Evolutionary conservation across 2,329 filamentous ascomycete species (phyloP).

Genomic region (Emericellopsis cladophorae): DNA sequence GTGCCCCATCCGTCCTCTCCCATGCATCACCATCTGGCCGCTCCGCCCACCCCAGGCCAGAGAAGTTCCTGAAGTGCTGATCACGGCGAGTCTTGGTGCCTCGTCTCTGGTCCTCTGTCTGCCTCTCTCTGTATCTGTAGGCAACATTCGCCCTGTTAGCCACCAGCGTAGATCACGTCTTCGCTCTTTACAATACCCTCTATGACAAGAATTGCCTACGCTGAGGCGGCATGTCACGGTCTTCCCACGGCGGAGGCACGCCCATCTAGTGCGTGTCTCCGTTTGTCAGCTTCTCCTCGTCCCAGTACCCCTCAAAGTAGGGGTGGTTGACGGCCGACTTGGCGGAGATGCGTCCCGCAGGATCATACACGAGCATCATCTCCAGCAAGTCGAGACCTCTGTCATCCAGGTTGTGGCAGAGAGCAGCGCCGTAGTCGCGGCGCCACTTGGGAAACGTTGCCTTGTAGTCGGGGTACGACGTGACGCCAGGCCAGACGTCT

Average conservation of each 20-base stretch:
- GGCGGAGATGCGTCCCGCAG: slow-evolving; percentile 74
- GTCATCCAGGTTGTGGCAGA: slow-evolving; percentile 65
- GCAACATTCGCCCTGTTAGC: background rate
- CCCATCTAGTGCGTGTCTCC: background rate
- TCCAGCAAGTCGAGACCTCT: slow-evolving; percentile 55
- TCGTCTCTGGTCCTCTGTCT: background rate
- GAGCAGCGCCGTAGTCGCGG: slow-evolving; percentile 49
- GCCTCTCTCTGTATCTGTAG: background rate
- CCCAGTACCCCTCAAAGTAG: slow-evolving; percentile 50
- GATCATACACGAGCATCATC: slow-evolving; percentile 73
- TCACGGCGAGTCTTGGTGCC: too few species aligned
- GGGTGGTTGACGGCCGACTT: slow-evolving; percentile 78
- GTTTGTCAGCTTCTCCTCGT: slow-evolving; percentile 1
- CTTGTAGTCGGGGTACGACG: slow-evolving; percentile 92
- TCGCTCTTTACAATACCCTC: background rate
- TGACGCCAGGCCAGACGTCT: slow-evolving; percentile 76
- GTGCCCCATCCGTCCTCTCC: too few species aligned
- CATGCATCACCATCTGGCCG: too few species aligned
- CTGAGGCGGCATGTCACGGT: background rate
- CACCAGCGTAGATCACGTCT: background rate
- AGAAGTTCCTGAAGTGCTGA: too few species aligned
- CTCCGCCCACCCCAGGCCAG: too few species aligned
- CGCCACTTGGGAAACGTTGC: slow-evolving; percentile 84
- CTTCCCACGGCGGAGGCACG: background rate
- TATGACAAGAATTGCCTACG: background rate